Base-by-base conservation (phyloP, 2,329 filamentous ascomycete species). In the Cladosporium velox region DNA sequence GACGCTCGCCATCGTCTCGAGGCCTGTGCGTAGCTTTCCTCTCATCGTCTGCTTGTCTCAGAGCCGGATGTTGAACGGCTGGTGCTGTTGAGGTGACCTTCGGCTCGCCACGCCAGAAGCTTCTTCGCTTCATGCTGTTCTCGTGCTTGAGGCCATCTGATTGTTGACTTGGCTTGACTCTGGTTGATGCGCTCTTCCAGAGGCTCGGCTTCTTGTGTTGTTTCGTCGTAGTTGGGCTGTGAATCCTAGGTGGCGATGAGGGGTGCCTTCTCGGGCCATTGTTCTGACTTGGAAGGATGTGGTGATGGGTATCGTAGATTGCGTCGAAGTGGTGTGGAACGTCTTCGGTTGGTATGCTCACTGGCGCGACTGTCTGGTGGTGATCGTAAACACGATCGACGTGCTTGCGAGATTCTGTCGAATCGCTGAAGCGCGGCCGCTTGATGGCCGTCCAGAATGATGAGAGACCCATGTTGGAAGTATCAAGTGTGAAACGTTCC, bases 391-490 rank as follows among this genome's bases (percentile, higher is more conserved):
- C 51, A 1, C 51, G 34, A 32, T 64, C 61, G 12, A 55, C 51
- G 26, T 47, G 61, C 38, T 64, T 64, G 38, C 61, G 61, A 57
- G 61, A 64, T 21, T 41, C 49, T 26, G 61, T n/a, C n/a, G 57
- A n/a, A 12, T 64, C 49, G 51, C 61, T 64, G 5, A 64, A 26
- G 28, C 61, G 61, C 18, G 61, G 61, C 34, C 35, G 14, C 28
- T 64, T 64, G 51, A 64, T 64, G 18, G 61, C 51, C 24, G 51
- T 64, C 61, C 61, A 64, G 51, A 64, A 64, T 41, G 61, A 30
- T 47, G 61, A 64, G 14, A 64, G 61, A 57, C 61, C 61, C 61
- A 64, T 64, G 6, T 5, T 44, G 34, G 3, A 38, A 57, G 28
- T 24, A 35, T 35, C 18, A 7, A 49, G 26, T 28, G 8, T 21